phyloP scores from a whole-genome alignment of 2,329 filamentous ascomycete genomes.

The Tricladium varicosporioides region DNA sequence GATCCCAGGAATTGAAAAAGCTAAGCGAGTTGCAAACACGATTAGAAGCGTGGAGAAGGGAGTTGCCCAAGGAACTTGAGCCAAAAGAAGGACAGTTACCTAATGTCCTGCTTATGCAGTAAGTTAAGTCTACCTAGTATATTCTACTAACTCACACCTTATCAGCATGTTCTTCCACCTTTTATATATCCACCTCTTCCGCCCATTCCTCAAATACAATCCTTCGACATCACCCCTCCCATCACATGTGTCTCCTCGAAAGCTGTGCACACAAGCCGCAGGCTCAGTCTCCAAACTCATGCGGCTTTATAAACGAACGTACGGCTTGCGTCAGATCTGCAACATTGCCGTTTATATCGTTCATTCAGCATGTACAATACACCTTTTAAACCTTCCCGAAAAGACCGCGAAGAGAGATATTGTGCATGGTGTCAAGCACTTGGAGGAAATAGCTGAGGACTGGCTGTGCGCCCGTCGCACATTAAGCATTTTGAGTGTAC shows the following conservation, averaged over 20 bases:
- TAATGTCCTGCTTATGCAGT: conserved; percentile 80
- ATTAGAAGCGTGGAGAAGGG: conserved; percentile 84
- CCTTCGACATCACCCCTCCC: conserved; percentile 80
- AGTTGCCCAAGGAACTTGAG: conserved; percentile 82
- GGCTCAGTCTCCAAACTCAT: conserved; percentile 90
- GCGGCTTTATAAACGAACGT: conserved; percentile 87
- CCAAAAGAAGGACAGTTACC: conserved; percentile 86
- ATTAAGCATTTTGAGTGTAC: conserved; percentile 78
- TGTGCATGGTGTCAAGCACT: conserved; percentile 82
- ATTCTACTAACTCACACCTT: conserved; percentile 25
- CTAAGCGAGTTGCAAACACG: conserved; percentile 87
- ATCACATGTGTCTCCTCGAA: conserved; percentile 82
- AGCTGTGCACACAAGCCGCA: conserved; percentile 87
- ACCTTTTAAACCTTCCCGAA: conserved; percentile 87
- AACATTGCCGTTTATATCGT: conserved; percentile 96
- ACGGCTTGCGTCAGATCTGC: conserved; percentile 89
- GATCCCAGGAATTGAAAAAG: conserved; percentile 84
- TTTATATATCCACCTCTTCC: conserved; percentile 92
- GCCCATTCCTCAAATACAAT: conserved; percentile 90
- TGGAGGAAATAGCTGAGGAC: conserved; percentile 93
- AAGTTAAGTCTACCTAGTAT: conserved; percentile 43
- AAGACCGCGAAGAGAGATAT: conserved; percentile 89
- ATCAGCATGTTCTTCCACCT: conserved; percentile 95
- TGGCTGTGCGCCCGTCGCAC: conserved; percentile 90
- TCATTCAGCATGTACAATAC: conserved; percentile 92